Percentiles rank a stretch among this genome's conserved stretches.
Conservation (phyloP, 1,284 basidiomycete genomes). For the Coniferiporia weirii region DNA sequence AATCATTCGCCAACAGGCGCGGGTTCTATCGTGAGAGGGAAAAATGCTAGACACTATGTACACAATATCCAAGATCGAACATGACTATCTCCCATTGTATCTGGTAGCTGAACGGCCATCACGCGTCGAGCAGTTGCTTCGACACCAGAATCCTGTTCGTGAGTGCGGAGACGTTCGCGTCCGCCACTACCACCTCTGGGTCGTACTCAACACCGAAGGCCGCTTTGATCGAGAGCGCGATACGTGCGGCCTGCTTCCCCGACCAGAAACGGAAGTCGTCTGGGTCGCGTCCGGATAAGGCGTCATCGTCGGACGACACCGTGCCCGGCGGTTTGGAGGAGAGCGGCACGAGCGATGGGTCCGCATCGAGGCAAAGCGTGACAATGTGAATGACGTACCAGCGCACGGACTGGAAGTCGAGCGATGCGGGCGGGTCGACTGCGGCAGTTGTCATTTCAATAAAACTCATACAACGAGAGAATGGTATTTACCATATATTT, state of each 20-base stretch:
- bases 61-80: no score
- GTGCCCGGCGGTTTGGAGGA: conserved; percentile 46
- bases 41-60: no score
- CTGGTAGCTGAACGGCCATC: background rate
- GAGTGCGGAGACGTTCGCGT: conserved; percentile 83
- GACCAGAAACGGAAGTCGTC: conserved; percentile 97
- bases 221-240: conserved; percentile 72
- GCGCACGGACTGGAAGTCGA: conserved; percentile 63
- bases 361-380: conserved; percentile 80
- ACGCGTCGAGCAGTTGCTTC: conserved; percentile 51
- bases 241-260: conserved; percentile 81
- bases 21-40: no score
- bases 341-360: conserved; percentile 75
- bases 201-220: conserved; percentile 86
- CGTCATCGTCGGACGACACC: conserved; percentile 21
- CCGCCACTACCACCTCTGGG: conserved; percentile 86
- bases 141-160: conserved; percentile 82
- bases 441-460: conserved; percentile 14
- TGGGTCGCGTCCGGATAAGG: conserved; percentile 53
- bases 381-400: conserved; percentile 71
- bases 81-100: background rate
- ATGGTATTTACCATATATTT: conserved; percentile 71
- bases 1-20: no score
- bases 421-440: conserved; percentile 64
- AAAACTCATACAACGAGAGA: background rate